Conservation (phyloP, 306 rosid species). For the Neltuma alba region DNA sequence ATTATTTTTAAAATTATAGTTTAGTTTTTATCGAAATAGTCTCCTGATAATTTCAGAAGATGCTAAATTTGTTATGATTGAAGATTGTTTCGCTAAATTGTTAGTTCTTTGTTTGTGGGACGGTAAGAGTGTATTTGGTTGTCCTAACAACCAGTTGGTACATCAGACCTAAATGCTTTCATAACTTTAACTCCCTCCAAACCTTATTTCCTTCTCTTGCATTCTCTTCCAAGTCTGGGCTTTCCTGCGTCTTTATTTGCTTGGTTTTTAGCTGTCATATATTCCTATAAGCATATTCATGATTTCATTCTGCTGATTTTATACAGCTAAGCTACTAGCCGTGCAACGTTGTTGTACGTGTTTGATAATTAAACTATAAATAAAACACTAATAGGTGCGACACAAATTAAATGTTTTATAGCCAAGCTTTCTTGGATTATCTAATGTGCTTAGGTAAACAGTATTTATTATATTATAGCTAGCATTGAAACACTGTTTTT, state of each 20-base stretch:
- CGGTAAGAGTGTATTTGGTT: slow-evolving; percentile 47
- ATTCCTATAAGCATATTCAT: background rate
- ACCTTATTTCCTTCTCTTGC: slow-evolving; percentile 2
- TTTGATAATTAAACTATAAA: too few relatives aligned
- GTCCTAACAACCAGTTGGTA: slow-evolving; percentile 85
- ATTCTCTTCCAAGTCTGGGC: background rate
- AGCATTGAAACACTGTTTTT: too few relatives aligned
- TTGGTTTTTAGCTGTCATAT: background rate
- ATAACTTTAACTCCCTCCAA: slow-evolving; percentile 40
- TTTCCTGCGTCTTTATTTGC: background rate
- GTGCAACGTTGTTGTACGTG: too few relatives aligned
- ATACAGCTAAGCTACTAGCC: too few relatives aligned
- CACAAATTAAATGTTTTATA: too few relatives aligned
- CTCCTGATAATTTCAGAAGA: slow-evolving; percentile 10
- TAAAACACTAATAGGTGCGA: too few relatives aligned
- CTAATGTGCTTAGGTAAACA: too few relatives aligned
- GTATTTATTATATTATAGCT: too few relatives aligned
- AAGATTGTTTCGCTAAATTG: background rate
- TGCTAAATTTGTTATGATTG: slow-evolving; percentile 17
- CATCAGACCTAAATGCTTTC: slow-evolving; percentile 55
- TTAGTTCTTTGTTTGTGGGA: slow-evolving; percentile 22
- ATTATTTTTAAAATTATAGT: too few relatives aligned
- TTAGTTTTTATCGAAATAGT: too few relatives aligned
- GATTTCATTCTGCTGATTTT: background rate
- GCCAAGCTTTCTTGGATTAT: too few relatives aligned